Base-by-base conservation (phyloP, 345 rosid species). In the Dipteronia sinensis region DNA sequence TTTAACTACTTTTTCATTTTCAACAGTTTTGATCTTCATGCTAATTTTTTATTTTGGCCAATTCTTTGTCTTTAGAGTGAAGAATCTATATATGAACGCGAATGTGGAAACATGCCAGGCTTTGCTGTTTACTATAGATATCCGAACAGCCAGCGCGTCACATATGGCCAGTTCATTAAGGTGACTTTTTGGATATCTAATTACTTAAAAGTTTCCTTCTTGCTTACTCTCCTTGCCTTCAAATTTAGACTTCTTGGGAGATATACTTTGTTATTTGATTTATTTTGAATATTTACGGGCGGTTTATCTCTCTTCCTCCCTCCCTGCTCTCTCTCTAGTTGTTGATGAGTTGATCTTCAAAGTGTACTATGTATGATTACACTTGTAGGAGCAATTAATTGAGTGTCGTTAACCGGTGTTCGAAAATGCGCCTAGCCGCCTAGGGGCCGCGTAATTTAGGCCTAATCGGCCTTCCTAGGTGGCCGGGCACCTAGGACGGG, bases 41-140 rank as follows among this genome's bases (percentile, higher is more conserved):
- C 12, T 51, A 59, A 10, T 73, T 80, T 53, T 79, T 53, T 55
- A 51, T 80, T 47, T 76, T 75, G 51, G 68, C 55, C 70, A 49
- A 29, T 74, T 23, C 29, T 49, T 71, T 71, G 67, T 82, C 75
- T 85, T 19, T 92, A 94, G 98, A 94, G 98, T 73, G 93, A 93
- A 65, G 99, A 97, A 84, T 89, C 98, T 62, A 86, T 97, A 67
- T 97, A 97, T 81, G 99, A 97, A 86, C 88, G 86, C 27, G 98
- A 97, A 79, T 94, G 99, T 44, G 98, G 98, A 77, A 97, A 97
- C 84, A 97, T 89, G 99, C 99, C 99, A 55, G 99, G 99, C 74
- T 97, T 97, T 83, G 99, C 99, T 83, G 98, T 97, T 61, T 94
- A 94, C 80, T 97, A 97, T 81, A 86, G 98, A 84, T 94, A 84